Percentiles rank a stretch among this genome's conserved stretches.
phyloP scores from a whole-genome alignment of 2,329 filamentous ascomycete genomes.

The Scedosporium apiospermum region DNA sequence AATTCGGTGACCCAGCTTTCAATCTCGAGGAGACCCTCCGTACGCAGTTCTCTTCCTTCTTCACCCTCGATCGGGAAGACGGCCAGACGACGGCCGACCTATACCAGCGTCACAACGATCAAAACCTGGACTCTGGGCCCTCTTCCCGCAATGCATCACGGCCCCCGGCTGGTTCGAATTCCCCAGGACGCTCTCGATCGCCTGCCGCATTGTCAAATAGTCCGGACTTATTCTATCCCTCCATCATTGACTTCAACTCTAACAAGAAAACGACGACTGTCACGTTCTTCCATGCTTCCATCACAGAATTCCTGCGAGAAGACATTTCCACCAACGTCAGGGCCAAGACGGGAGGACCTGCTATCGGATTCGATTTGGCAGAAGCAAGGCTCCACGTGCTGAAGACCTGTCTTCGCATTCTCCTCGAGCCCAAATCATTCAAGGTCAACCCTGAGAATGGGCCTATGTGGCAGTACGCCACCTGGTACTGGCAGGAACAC shows the following conservation, averaged over 20 bases:
- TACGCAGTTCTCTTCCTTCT: slow-evolving; percentile 36
- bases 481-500: slow-evolving; percentile 37
- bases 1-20: slow-evolving; percentile 29
- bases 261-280: slow-evolving; percentile 29
- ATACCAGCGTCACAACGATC: slow-evolving; percentile 3
- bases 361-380: slow-evolving; percentile 24
- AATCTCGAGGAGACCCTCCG: slow-evolving; percentile 32
- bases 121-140: background rate
- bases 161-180: background rate
- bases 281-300: slow-evolving; percentile 29
- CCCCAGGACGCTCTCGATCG: slow-evolving; percentile 15
- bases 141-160: background rate
- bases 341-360: slow-evolving; percentile 9
- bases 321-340: slow-evolving; percentile 15
- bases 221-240: slow-evolving; percentile 20
- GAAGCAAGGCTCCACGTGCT: slow-evolving; percentile 27
- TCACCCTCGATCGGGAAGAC: slow-evolving; percentile 33
- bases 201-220: slow-evolving; percentile 6
- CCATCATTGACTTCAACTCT: slow-evolving; percentile 28
- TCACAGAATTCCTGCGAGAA: slow-evolving; percentile 28
- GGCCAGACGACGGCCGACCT: slow-evolving; percentile 30
- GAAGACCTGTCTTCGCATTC: slow-evolving; percentile 28
- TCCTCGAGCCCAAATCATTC: slow-evolving; percentile 18
- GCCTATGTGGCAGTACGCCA: slow-evolving; percentile 23
- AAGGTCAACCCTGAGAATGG: background rate